A percentile compares a stretch with the other conserved stretches of the same genome.
Conservation (phyloP, 768 basidiomycete genomes). For the Flagelloscypha sp. region DNA sequence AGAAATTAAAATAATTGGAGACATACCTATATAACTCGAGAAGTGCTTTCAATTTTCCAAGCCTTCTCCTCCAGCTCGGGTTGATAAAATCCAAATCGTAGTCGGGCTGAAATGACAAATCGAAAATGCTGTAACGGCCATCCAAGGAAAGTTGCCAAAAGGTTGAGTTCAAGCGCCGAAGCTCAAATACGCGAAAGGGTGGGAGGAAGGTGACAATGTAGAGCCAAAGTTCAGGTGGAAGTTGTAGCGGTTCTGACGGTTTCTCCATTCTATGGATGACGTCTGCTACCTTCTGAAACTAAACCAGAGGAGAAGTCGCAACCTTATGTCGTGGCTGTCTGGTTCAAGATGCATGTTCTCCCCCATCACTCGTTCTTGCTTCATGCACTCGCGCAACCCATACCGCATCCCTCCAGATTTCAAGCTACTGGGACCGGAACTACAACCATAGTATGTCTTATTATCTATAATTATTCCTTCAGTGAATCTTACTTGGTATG, state of each 20-base stretch:
- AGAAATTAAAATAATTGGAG: too few species aligned
- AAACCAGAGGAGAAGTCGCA: not conserved
- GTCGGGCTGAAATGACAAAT: too few species aligned
- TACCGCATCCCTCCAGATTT: slow-evolving; percentile 53
- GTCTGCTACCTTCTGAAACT: not conserved
- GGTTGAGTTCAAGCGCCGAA: too few species aligned
- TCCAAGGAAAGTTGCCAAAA: too few species aligned
- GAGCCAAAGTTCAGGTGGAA: not conserved
- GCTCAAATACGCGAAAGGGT: not conserved
- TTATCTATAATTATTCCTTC: not conserved
- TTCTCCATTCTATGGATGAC: not conserved
- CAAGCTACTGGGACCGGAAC: slow-evolving; percentile 43
- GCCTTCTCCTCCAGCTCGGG: too few species aligned
- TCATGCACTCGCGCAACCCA: slow-evolving; percentile 41
- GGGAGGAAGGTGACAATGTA: not conserved
- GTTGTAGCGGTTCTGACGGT: not conserved
- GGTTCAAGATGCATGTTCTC: not conserved
- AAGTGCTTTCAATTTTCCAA: too few species aligned
- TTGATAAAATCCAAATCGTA: too few species aligned
- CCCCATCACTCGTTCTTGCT: not conserved
- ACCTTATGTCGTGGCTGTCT: not conserved
- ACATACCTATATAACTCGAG: too few species aligned
- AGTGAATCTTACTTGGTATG: slow-evolving; percentile 9
- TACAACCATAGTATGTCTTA: slow-evolving; percentile 43
- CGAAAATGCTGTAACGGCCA: too few species aligned